Percentiles rank a stretch among this genome's conserved stretches.
Evolutionary conservation across 306 rosid genomes (phyloP).

Genomic region (Ceratonia siliqua): DNA sequence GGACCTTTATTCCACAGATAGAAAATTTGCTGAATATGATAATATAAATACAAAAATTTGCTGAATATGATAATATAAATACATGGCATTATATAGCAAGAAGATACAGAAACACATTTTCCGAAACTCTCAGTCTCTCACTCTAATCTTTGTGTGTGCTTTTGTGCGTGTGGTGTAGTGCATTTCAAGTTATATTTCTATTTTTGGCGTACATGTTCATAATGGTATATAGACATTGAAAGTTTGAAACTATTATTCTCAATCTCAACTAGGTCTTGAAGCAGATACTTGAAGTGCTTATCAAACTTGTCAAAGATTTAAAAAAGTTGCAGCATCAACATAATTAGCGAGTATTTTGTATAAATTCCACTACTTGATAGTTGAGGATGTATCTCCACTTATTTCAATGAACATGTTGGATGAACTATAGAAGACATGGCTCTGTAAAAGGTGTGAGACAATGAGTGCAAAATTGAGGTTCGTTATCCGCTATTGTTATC

Average conservation of each 20-base stretch:
- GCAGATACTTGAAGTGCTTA: constrained; percentile 90
- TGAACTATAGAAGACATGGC: constrained; percentile 86
- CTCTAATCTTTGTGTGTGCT: background rate
- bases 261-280: constrained; percentile 70
- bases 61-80: constrained; percentile 83
- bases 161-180: constrained; percentile 11
- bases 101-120: constrained; percentile 11
- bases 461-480: constrained; percentile 92
- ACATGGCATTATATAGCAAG: constrained; percentile 25
- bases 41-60: constrained; percentile 69
- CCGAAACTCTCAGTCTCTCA: background rate
- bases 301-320: constrained; percentile 89
- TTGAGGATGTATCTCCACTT: constrained; percentile 21
- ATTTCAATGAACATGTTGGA: constrained; percentile 50
- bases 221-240: constrained; percentile 16
- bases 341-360: constrained; percentile 59
- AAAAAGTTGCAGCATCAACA: constrained; percentile 95
- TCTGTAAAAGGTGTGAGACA: constrained; percentile 90
- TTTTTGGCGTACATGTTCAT: constrained; percentile 4
- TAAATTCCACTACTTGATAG: constrained; percentile 27
- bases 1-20: constrained; percentile 84
- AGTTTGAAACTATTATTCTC: constrained; percentile 23
- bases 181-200: constrained; percentile 22
- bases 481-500: background rate
- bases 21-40: constrained; percentile 89